Evolutionary conservation across 83 land plant genomes (phyloP).

Genomic region (Diphasiastrum complanatum): DNA sequence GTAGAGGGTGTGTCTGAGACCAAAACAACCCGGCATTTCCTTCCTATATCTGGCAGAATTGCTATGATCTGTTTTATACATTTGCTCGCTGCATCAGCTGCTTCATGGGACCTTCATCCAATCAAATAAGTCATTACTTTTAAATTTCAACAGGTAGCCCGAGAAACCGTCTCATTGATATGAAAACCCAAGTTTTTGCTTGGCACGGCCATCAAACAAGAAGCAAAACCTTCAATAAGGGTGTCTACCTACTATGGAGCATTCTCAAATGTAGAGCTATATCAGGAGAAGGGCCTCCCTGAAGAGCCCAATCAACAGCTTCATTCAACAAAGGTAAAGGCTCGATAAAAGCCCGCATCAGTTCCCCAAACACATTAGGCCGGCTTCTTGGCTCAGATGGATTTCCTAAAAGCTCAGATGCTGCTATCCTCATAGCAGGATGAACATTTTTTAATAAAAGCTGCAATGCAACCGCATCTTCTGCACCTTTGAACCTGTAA

Average conservation of each 20-base stretch:
- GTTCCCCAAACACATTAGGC: conserved; percentile 83
- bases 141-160: too few relatives aligned
- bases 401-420: conserved; percentile 49
- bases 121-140: too few relatives aligned
- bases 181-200: too few relatives aligned
- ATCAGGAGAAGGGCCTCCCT: conserved; percentile 60
- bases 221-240: too few relatives aligned
- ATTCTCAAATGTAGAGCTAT: conserved; percentile 80
- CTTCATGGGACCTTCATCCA: background rate
- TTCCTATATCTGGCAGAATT: background rate
- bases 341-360: conserved; percentile 51
- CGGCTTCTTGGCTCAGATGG: conserved; percentile 40
- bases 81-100: background rate
- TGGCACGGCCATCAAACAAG: too few relatives aligned
- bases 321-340: conserved; percentile 48
- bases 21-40: conserved; percentile 48
- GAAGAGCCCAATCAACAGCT: conserved; percentile 67
- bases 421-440: conserved; percentile 55
- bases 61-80: background rate
- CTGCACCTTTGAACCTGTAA: conserved; percentile 72
- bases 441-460: conserved; percentile 77
- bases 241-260: conserved; percentile 62
- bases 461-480: conserved; percentile 74
- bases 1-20: conserved; percentile 76
- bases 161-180: too few relatives aligned